Conservation (phyloP, 441 rosid species). For the Geranium incanum region DNA sequence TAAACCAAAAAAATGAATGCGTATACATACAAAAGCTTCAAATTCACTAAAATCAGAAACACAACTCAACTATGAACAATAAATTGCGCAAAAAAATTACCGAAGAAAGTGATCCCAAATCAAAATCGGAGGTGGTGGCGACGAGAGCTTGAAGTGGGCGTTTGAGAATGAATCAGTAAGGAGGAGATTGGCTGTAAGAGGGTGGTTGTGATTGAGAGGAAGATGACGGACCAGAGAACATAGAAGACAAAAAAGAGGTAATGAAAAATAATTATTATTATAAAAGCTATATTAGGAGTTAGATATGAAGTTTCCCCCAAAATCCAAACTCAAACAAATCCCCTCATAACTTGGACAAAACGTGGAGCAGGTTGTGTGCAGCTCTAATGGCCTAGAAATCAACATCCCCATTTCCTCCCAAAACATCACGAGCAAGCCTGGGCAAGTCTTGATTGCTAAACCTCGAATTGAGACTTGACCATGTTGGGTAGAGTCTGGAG, state of each 20-base stretch:
- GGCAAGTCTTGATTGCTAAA: conserved; percentile 41
- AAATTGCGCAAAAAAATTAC: not conserved
- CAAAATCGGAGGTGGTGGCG: not conserved
- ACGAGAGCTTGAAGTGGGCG: not conserved
- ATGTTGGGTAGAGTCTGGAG: conserved; percentile 54
- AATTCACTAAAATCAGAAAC: not conserved
- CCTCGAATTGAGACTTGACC: conserved; percentile 51
- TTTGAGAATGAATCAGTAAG: not conserved
- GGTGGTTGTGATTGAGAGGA: not conserved
- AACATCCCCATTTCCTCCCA: conserved; percentile 25
- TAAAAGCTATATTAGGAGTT: not conserved
- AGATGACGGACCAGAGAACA: not conserved
- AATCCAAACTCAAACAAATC: conserved; percentile 37
- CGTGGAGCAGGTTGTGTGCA: conserved; percentile 61
- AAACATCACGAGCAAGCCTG: conserved; percentile 38
- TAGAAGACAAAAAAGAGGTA: not conserved
- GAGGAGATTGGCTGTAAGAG: not conserved
- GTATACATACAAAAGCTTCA: not conserved
- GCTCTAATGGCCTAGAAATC: conserved; percentile 66
- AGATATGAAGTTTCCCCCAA: conserved; percentile 23
- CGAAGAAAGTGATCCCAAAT: not conserved
- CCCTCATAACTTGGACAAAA: conserved; percentile 37
- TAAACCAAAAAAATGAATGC: not conserved
- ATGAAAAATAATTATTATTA: too few species aligned
- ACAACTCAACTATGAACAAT: not conserved